phyloP scores from a whole-genome alignment of 148 eudicot species.

The Rhododendron ferrugineum region DNA sequence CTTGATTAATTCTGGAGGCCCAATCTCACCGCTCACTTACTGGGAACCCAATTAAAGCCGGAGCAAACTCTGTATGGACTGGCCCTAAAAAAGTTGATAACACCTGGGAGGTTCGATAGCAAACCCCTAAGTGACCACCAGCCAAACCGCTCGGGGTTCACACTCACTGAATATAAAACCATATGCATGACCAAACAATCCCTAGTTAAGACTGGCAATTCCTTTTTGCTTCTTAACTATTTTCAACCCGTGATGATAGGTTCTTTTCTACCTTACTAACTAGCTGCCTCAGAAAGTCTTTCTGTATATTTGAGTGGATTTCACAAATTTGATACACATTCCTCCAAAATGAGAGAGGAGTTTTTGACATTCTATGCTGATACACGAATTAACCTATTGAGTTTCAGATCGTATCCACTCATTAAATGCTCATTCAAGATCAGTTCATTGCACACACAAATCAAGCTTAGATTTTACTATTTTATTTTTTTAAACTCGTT shows the following conservation, averaged over 20 bases:
- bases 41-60: not conserved
- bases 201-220: not conserved
- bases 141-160: not conserved
- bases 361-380: not conserved
- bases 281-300: not conserved
- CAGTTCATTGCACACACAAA: not conserved
- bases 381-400: too few relatives aligned
- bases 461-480: not conserved
- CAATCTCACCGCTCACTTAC: too few relatives aligned
- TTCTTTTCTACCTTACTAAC: not conserved
- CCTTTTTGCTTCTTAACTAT: not conserved
- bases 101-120: too few relatives aligned
- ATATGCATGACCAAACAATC: not conserved
- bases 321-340: not conserved
- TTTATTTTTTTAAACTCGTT: not conserved
- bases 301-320: not conserved
- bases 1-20: not conserved
- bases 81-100: too few relatives aligned
- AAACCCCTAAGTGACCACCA: not conserved
- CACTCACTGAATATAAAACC: not conserved
- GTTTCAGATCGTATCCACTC: not conserved
- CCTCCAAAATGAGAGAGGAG: not conserved
- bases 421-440: not conserved
- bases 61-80: too few relatives aligned
- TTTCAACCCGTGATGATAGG: not conserved